These are phyloP conservation scores for Carallia pectinifolia DNA, from an alignment of 345 rosid species.

Conservation along the genomic window DNA sequence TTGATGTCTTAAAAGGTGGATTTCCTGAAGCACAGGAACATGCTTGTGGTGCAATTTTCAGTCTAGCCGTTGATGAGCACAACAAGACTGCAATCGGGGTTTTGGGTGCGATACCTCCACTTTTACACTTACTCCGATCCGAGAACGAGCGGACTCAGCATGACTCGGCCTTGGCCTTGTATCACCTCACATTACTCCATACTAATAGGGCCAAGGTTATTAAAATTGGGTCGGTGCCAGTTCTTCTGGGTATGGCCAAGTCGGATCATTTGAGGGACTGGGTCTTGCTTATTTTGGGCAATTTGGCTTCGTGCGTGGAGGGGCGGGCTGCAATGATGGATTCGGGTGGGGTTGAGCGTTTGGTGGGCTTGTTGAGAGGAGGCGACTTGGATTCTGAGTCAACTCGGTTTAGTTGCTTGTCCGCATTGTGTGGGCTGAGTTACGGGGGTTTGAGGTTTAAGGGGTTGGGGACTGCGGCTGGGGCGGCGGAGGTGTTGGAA, in stretches of 20 bases:
- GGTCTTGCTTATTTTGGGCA: conserved; percentile 52
- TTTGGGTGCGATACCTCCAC: conserved; percentile 76
- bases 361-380: conserved; percentile 47
- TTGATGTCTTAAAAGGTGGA: conserved; percentile 72
- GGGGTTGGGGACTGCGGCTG: conserved; percentile 68
- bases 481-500: conserved; percentile 52
- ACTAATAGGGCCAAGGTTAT: conserved; percentile 63
- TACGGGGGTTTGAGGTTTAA: conserved; percentile 62
- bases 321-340: conserved; percentile 69
- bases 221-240: conserved; percentile 60
- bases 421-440: conserved; percentile 57
- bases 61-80: conserved; percentile 71
- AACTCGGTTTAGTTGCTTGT: conserved; percentile 55
- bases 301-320: conserved; percentile 49
- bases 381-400: conserved; percentile 41
- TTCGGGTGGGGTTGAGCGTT: conserved; percentile 69
- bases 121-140: conserved; percentile 54
- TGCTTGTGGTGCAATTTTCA: conserved; percentile 72
- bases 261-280: conserved; percentile 50
- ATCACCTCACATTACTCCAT: conserved; percentile 71
- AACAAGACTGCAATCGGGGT: conserved; percentile 88
- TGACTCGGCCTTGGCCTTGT: conserved; percentile 78
- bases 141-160: conserved; percentile 59
- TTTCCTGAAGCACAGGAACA: conserved; percentile 74
- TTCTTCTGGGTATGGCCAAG: conserved; percentile 48